These are phyloP conservation scores for Pyrenophora teres DNA, from an alignment of 2,329 filamentous ascomycete genomes.

Conservation along the genomic window DNA sequence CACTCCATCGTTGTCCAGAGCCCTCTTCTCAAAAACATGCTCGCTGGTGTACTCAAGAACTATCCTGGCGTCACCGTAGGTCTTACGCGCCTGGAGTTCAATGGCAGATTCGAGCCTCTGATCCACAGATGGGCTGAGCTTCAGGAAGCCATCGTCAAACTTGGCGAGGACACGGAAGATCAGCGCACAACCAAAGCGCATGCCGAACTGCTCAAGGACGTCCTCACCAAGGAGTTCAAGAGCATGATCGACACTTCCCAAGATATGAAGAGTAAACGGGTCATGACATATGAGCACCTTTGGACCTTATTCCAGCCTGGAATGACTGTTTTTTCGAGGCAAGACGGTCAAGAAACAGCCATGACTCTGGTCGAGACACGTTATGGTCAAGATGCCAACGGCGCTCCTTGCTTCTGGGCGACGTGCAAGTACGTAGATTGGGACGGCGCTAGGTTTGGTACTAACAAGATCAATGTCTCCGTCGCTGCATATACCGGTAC, in stretches of 20 bases:
- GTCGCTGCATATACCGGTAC: conserved; percentile 49
- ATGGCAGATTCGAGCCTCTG: conserved; percentile 65
- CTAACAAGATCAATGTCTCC: conserved; percentile 33
- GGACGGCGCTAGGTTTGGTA: conserved; percentile 46
- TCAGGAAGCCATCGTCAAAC: conserved; percentile 31
- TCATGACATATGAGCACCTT: conserved; percentile 51
- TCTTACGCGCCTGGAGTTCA: conserved; percentile 67
- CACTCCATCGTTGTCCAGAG: conserved; percentile 70
- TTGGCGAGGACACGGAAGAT: conserved; percentile 35
- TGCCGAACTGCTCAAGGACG: conserved; percentile 45
- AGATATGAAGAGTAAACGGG: conserved; percentile 48
- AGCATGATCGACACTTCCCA: conserved; percentile 48
- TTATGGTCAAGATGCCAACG: conserved; percentile 42
- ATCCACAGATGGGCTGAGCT: conserved; percentile 66
- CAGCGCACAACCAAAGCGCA: conserved; percentile 45
- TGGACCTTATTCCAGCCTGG: conserved; percentile 53
- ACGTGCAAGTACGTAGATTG: conserved; percentile 46
- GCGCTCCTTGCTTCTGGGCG: conserved; percentile 46
- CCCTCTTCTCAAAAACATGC: conserved; percentile 63
- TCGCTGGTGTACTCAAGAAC: conserved; percentile 60
- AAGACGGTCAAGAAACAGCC: conserved; percentile 46
- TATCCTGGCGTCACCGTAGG: conserved; percentile 66
- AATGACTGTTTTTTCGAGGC: conserved; percentile 34
- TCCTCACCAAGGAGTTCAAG: conserved; percentile 50
- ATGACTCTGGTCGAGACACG: conserved; percentile 35